Evolutionary conservation across 176 grass and related monocot genomes (phyloP), one percentile per base, ranked within the genome.

Genomic region (Pontederia crassipes): DNA sequence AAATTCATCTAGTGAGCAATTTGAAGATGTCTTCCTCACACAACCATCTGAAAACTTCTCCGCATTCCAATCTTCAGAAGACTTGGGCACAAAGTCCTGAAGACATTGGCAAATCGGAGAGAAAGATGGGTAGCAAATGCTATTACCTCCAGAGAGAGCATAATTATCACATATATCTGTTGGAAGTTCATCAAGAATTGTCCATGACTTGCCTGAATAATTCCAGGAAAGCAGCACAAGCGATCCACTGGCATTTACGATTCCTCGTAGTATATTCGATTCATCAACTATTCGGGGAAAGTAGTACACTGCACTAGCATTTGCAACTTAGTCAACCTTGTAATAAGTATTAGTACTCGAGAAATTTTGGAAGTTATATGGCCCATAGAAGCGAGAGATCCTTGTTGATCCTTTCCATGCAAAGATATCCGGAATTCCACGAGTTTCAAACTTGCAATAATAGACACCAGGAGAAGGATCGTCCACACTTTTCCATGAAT

Each of bases 381-480:
- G 60, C 6, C 60, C 60, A 35, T 35, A 35, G 1, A 45, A 46
- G 13, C 60, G 60, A 32, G 47, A 62, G 6, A 62, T 0, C 5
- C 10, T 18, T 0, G 16, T 3, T 9, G 35, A 9, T 0, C 40
- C 60, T 47, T 9, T 13, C n/a, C 28, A 15, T n/a, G 47, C 12
- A 15, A 46, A 62, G n/a, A 62, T 17, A n/a, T 62, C 60, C 11
- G 60, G 15, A 46, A 62, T 45, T 16, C 14, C 15, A 9, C 60
- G n/a, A 10, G 8, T 47, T 17, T 17, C 40, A 32, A 62, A 46
- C 60, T 62, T 45, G 60, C 18, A 46, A 10, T 10, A 17, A 45
- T 47, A 62, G 5, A 17, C 60, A 9, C 60, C 40, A 2, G 40
- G 60, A 4, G 60, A 62, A 62, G 60, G 60, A n/a, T 62, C 60